Base-by-base conservation (phyloP, 2,329 filamentous ascomycete species). In the Mariannaea sp. region DNA sequence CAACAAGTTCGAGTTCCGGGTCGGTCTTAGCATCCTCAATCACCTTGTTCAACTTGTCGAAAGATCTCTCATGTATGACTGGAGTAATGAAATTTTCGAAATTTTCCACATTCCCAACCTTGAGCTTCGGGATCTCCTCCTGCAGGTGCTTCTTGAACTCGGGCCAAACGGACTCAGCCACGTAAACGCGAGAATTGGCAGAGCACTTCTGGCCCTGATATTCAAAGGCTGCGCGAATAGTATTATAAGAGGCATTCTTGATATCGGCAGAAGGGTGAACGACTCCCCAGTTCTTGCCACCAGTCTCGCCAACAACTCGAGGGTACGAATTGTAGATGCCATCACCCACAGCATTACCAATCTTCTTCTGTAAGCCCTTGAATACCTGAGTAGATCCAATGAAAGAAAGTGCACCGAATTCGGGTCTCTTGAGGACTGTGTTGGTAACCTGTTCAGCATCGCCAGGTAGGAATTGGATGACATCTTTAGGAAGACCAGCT, bases 251-350 rank as follows among this genome's bases (percentile, higher is more conserved):
- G 1, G 59, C 59, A 4, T 50, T 61, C 47, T 61, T 59, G 16
- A 61, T 14, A 4, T 61, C 50, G 9, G 59, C 56, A 0, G 56
- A 52, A 6, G 58, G 30, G 8, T 81, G 78, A 30, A 81, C 57
- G 14, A 81, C 64, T 33, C 78, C 76, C 70, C 80, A 80, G 66
- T 81, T 81, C 73, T 81, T 81, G 44, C 78, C 78, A 1, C 75
- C 73, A 1, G 78, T 81, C 69, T 81, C 78, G 49, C 77, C 78
- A 2, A 80, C 74, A 24, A 80, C 68, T 2, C 77, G 69, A 1
- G 78, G 78, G 63, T 67, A 73, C 0, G 59, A 61, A 35, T 72
- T 67, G 29, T 61, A 62, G 8, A 58, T 44, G 14, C 66, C 62
- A 47, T 73, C 73, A 3, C 60, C 68, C 14, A 67, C 66, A 3